Percentiles rank a stretch among this genome's conserved stretches.
Conservation (phyloP, 2,329 filamentous ascomycete species). For the Pseudogymnoascus sp. region DNA sequence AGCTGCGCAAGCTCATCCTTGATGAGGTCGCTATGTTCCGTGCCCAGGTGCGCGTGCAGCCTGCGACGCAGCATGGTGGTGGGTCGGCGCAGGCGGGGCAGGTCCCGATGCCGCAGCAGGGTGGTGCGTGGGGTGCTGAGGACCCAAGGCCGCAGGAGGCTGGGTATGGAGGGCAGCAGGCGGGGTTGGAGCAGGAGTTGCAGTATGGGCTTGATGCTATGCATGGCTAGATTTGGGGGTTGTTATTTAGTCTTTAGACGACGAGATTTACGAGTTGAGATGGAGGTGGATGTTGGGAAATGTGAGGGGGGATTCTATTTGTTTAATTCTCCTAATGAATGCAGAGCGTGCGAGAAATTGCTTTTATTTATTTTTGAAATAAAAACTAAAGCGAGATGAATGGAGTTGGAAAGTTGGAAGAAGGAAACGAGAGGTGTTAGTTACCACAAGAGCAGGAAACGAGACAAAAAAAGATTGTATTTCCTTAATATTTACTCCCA, state of each 20-base stretch:
- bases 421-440: not conserved
- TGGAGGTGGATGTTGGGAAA: not conserved
- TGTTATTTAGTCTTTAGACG: not conserved
- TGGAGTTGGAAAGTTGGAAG: not conserved
- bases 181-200: constrained; percentile 29
- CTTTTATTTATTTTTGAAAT: not conserved
- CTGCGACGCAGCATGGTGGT: constrained; percentile 22
- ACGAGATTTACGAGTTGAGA: not conserved
- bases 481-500: not conserved
- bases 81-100: constrained; percentile 19
- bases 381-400: not conserved
- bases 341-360: constrained; percentile 2
- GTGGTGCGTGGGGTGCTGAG: constrained; percentile 26
- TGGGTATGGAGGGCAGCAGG: constrained; percentile 10
- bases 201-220: constrained; percentile 29
- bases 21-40: constrained; percentile 91
- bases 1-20: constrained; percentile 96
- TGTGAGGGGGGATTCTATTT: not conserved
- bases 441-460: not conserved
- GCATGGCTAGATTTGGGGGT: constrained; percentile 16
- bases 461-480: not conserved
- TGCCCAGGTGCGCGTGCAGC: constrained; percentile 33
- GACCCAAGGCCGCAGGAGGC: constrained; percentile 30
- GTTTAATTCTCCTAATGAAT: constrained; percentile 2
- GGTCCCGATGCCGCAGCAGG: constrained; percentile 26